Evolutionary conservation across 768 basidiomycete genomes (phyloP), one percentile per base, ranked within the genome.

Genomic region (Pleurotus djamor): DNA sequence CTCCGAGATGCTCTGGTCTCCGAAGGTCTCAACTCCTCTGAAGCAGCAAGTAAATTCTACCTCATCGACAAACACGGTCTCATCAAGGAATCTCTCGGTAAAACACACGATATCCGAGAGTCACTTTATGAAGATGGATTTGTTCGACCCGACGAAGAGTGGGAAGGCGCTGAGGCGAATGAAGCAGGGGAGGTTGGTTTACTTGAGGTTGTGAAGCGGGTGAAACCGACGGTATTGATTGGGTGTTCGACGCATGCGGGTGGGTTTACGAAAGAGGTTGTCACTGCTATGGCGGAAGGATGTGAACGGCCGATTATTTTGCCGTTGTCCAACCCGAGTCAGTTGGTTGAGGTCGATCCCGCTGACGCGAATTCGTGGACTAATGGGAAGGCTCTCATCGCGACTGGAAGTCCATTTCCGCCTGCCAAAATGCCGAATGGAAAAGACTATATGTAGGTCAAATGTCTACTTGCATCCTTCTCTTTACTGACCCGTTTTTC

Each of bases 331-430:
- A 96, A 96, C 71, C 94, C 93, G 2, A 92, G 87, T 61, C 70
- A 74, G 47, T 76, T 94, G 57, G 87, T 86, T 48, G 94, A 96
- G 69, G 89, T 88, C 1, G 77, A 84, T 57, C 91, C 91, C 5
- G 76, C 79, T 60, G 83, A 91, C 65, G 80, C 88, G 34, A 83
- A 87, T 65, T 78, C 84, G 14, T 96, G 94, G 94, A 90, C 92
- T 2, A 72, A 83, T 1, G 92, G 91, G 3, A 84, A 82, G 65
- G 94, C 92, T 8, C 73, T 96, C 52, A 75, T 94, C 54, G 92
- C 92, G 1, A 94, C 90, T 9, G 94, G 93, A 16, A 90, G 88
- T 59, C 92, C 92, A 2, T 96, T 94, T 77, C 84, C 83, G 6
- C 85, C 84, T 32, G 88, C 86, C 34, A 82, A 83, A 72, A 82